phyloP scores from a whole-genome alignment of 2,329 filamentous ascomycete species.

The Calonectria henricotiae region DNA sequence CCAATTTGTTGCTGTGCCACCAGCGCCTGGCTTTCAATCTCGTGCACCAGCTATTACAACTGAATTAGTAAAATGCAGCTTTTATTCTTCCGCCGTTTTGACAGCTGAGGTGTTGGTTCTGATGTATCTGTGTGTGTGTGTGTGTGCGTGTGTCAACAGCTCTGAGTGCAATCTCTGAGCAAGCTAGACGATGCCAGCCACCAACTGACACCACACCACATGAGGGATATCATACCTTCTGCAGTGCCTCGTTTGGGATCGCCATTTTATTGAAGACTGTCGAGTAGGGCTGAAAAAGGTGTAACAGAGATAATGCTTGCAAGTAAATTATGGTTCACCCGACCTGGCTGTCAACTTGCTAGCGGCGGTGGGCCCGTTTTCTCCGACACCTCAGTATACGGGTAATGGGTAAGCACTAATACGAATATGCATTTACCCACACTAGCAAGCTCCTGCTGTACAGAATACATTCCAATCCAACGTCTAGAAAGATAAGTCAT shows the following conservation, averaged over 20 bases:
- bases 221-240: constrained; percentile 77
- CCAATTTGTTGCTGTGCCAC: constrained; percentile 94
- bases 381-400: constrained; percentile 7
- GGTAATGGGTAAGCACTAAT: constrained; percentile 1
- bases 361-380: constrained; percentile 13
- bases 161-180: background rate
- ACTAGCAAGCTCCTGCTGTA: background rate
- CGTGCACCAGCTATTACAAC: constrained; percentile 82
- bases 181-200: background rate
- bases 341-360: constrained; percentile 12
- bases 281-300: background rate
- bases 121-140: too few relatives aligned
- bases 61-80: constrained; percentile 12
- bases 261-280: constrained; percentile 77
- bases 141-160: background rate
- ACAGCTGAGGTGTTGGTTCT: background rate
- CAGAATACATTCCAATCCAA: constrained; percentile 3
- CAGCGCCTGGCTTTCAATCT: constrained; percentile 92
- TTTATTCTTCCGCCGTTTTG: background rate
- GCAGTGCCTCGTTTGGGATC: constrained; percentile 92
- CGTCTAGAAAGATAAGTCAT: background rate
- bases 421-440: constrained; percentile 7
- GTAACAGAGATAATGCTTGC: constrained; percentile 16
- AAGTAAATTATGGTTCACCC: constrained; percentile 21
- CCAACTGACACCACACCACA: background rate